Evolutionary conservation across 164 flowering plant genomes (phyloP).

Genomic region (Nymphaea thermarum): DNA sequence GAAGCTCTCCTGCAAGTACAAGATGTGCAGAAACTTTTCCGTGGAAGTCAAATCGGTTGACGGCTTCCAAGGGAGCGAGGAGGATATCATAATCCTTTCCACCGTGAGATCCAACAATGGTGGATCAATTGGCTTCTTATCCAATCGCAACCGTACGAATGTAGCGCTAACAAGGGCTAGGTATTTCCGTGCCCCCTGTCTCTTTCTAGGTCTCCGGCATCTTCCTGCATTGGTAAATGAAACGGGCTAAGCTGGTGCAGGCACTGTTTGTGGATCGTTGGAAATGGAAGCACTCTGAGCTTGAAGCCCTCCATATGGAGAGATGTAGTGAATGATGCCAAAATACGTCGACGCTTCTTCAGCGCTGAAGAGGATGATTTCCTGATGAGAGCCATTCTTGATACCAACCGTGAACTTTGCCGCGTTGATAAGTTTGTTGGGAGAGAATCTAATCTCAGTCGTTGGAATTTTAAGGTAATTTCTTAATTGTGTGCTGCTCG

Average conservation of each 20-base stretch:
- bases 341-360: constrained; percentile 18
- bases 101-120: constrained; percentile 39
- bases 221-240: background rate
- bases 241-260: constrained; percentile 5
- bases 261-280: constrained; percentile 33
- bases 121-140: constrained; percentile 42
- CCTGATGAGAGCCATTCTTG: constrained; percentile 8
- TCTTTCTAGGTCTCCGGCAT: background rate
- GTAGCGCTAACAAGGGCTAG: constrained; percentile 64
- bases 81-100: constrained; percentile 44
- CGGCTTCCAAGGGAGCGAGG: constrained; percentile 62
- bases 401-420: constrained; percentile 4
- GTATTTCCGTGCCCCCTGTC: constrained; percentile 14
- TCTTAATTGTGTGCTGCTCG: background rate
- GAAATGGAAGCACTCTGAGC: constrained; percentile 16
- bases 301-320: constrained; percentile 25
- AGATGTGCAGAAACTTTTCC: constrained; percentile 14
- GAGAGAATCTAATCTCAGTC: background rate
- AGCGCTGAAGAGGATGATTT: constrained; percentile 16
- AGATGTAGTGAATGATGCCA: constrained; percentile 21
- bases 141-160: constrained; percentile 36
- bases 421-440: constrained; percentile 7
- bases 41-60: constrained; percentile 42
- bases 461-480: background rate
- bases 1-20: constrained; percentile 23